These are phyloP conservation scores for Cicer bijugum DNA, from an alignment of 306 rosid genomes.

Conservation along the genomic window DNA sequence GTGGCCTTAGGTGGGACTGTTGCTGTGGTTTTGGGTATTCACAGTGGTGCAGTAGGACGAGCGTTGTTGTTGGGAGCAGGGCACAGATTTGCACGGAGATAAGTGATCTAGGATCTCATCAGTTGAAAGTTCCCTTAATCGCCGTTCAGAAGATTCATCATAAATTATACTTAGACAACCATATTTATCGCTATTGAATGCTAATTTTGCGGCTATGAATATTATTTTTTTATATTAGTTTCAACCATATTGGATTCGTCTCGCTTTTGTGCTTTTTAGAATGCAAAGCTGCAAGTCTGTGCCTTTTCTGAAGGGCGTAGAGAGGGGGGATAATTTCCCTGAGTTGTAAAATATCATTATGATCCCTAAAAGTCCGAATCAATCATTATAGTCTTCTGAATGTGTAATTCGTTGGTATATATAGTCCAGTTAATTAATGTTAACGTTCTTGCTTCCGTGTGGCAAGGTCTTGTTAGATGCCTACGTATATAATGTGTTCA, in stretches of 20 bases:
- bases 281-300: conserved; percentile 35
- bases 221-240: conserved; percentile 28
- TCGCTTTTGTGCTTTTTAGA: conserved; percentile 20
- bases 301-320: neutral
- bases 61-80: conserved; percentile 87
- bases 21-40: conserved; percentile 92
- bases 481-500: neutral
- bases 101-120: conserved; percentile 41
- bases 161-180: conserved; percentile 39
- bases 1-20: conserved; percentile 84
- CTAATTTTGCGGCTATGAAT: conserved; percentile 30
- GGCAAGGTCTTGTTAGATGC: neutral
- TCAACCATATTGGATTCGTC: conserved; percentile 13
- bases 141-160: conserved; percentile 37
- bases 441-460: neutral
- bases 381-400: neutral
- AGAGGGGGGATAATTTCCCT: neutral
- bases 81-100: conserved; percentile 76
- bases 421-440: neutral
- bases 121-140: conserved; percentile 36
- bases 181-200: conserved; percentile 32
- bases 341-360: neutral
- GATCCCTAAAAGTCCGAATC: neutral
- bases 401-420: neutral
- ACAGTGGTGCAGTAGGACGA: conserved; percentile 78